Evolutionary conservation across 805 yeast genomes (phyloP), one percentile per base, ranked within the genome.

Genomic region (Candida sphagnicola): DNA sequence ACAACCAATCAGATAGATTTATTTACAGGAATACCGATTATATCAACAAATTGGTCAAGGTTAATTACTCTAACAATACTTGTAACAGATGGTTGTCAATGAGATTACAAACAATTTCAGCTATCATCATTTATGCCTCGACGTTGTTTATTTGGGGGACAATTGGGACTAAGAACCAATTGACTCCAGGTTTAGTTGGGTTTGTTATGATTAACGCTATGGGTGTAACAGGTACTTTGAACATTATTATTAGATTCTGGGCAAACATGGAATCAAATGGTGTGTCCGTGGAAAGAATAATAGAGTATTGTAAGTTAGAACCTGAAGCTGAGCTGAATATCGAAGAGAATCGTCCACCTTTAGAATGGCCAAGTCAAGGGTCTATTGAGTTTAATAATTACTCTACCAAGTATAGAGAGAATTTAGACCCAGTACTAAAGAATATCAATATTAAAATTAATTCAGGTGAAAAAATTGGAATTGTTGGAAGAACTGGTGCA

Each of bases 401-500:
- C 58, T 78, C 88, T 11, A 80, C 96, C 4, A 75, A 86, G 43
- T 90, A 90, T 57, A 79, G 96, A 60, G 77, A 80, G n/a, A 89
- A 82, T 41, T 71, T 91, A 47, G 95, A 85, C 34, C 72, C 84
- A 16, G 93, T 88, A 3, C 69, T 90, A 61, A 84, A 80, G 50
- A 67, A 80, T 42, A 75, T 91, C 50, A 72, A 67, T 41, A 53
- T 91, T 18, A 63, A 74, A 8, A 78, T 90, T 51, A 72, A 77
- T 36, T 78, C 89, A 1, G 68, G 75, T 40, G 97, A 90, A 57
- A 91, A 91, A 59, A 70, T 90, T 54, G 98, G 98, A 44, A 89
- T 90, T 60, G 97, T 90, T 39, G 98, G 98, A 17, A 76, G 98
- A 56, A 90, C 98, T 0, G 98, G 98, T 45, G 97, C 97, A 2